Conservation (phyloP, 2,329 filamentous ascomycete species). For the Trichoderma sp. region DNA sequence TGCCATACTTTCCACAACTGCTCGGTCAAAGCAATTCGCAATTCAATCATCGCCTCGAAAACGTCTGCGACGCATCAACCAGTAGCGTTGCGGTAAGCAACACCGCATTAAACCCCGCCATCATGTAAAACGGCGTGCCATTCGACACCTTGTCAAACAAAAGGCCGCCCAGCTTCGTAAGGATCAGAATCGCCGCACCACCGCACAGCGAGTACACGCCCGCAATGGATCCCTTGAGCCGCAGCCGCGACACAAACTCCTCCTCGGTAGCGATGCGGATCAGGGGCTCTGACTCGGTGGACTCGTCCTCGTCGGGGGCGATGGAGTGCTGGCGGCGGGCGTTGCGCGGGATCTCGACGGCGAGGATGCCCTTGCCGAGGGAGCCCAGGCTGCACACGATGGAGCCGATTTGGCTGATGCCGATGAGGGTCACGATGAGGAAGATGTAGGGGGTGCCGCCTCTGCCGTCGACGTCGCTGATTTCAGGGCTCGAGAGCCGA, state of each 20-base stretch:
- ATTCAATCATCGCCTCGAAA: slow-evolving; percentile 27
- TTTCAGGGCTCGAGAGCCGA: slow-evolving; percentile 73
- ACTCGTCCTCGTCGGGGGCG: slow-evolving; percentile 40
- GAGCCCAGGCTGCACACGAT: slow-evolving; percentile 95
- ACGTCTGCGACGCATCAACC: slow-evolving; percentile 48
- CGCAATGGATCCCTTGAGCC: slow-evolving; percentile 88
- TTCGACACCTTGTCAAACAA: slow-evolving; percentile 75
- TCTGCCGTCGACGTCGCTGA: slow-evolving; percentile 59
- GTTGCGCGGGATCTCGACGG: slow-evolving; percentile 41
- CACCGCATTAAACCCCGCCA: slow-evolving; percentile 81
- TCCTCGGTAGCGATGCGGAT: slow-evolving; percentile 34
- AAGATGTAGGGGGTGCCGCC: slow-evolving; percentile 70
- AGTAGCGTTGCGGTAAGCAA: slow-evolving; percentile 58
- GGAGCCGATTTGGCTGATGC: slow-evolving; percentile 90
- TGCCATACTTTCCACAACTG: not conserved
- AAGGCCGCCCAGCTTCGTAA: slow-evolving; percentile 87
- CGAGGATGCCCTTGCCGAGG: slow-evolving; percentile 75
- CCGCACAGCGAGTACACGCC: slow-evolving; percentile 92
- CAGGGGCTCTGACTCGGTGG: slow-evolving; percentile 42
- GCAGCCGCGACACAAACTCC: slow-evolving; percentile 47
- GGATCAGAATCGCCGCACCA: slow-evolving; percentile 81
- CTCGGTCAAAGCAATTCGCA: not conserved
- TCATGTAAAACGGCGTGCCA: slow-evolving; percentile 89
- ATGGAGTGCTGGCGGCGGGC: slow-evolving; percentile 30
- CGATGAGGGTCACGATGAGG: slow-evolving; percentile 74